Evolutionary conservation across 495 filamentous ascomycete species (phyloP).

Genomic region (Hyaloscypha variabilis): DNA sequence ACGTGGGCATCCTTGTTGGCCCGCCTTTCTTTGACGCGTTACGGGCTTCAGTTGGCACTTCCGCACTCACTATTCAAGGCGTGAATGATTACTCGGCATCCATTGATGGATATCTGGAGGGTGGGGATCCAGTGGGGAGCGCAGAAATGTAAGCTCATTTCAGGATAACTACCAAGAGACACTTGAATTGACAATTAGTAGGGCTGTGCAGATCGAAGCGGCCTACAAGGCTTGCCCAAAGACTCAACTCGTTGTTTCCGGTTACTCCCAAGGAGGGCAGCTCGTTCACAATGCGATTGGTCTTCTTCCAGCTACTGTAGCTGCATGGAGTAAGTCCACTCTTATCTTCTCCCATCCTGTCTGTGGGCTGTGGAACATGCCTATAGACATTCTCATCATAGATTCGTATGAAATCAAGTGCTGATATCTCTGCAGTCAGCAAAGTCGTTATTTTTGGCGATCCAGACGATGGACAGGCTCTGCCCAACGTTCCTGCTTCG

Average conservation of each 20-base stretch:
- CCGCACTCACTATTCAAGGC: slow-evolving; percentile 55
- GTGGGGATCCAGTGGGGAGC: slow-evolving; percentile 46
- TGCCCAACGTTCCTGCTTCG: slow-evolving; percentile 45
- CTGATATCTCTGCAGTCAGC: slow-evolving; percentile 21
- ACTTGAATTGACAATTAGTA: slow-evolving; percentile 28
- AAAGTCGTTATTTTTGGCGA: slow-evolving; percentile 61
- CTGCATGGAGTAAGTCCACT: slow-evolving; percentile 24
- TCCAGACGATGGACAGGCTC: slow-evolving; percentile 45
- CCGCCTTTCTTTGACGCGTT: slow-evolving; percentile 56
- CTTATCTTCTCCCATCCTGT: neutral
- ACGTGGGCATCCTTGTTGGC: slow-evolving; percentile 55
- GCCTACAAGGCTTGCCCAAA: slow-evolving; percentile 55
- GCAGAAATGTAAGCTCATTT: slow-evolving; percentile 32
- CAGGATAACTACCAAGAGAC: neutral
- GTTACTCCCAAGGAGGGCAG: slow-evolving; percentile 62
- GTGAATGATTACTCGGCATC: slow-evolving; percentile 49
- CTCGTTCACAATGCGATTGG: slow-evolving; percentile 52
- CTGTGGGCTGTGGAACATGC: neutral
- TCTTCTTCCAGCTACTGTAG: slow-evolving; percentile 36
- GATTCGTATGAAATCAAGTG: neutral
- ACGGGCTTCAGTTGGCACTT: slow-evolving; percentile 33
- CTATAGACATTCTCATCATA: neutral
- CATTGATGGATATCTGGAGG: slow-evolving; percentile 47
- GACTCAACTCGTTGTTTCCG: slow-evolving; percentile 62
- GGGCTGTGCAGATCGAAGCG: slow-evolving; percentile 50